A percentile compares a stretch with the other conserved stretches of the same genome.
Evolutionary conservation across 192 early-diverging fungal genomes (phyloP).

Genomic region (Coemansia sp.): DNA sequence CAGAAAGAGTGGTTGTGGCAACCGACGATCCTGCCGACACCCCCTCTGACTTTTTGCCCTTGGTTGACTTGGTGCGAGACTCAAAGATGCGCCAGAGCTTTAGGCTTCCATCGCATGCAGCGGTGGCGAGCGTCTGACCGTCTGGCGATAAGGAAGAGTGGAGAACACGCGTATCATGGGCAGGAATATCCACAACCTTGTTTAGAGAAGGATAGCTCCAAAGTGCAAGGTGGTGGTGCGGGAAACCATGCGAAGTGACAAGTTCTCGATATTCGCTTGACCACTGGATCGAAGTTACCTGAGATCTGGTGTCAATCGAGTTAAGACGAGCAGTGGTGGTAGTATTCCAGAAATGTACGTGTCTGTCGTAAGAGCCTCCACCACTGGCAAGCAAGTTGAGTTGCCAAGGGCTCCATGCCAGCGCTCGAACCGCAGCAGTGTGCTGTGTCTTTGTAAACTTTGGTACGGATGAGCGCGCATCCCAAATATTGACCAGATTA

Average conservation of each 20-base stretch:
- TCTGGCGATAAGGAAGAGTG: slow-evolving; percentile 91
- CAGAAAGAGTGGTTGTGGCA: not conserved
- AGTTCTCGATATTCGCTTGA: slow-evolving; percentile 82
- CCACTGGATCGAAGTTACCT: slow-evolving; percentile 94
- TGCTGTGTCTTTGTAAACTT: slow-evolving; percentile 74
- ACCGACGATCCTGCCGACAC: not conserved
- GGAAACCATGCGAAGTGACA: slow-evolving; percentile 89
- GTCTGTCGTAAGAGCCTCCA: slow-evolving; percentile 86
- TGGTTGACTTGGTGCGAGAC: slow-evolving; percentile 37
- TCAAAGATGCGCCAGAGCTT: slow-evolving; percentile 96
- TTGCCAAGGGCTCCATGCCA: slow-evolving; percentile 97
- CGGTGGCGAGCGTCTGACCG: slow-evolving; percentile 88
- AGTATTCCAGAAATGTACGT: slow-evolving; percentile 93
- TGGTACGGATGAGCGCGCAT: slow-evolving; percentile 67
- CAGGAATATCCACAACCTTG: slow-evolving; percentile 76
- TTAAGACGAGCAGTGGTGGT: slow-evolving; percentile 62
- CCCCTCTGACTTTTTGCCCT: slow-evolving; percentile 18
- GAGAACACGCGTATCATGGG: slow-evolving; percentile 84
- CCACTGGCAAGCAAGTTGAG: slow-evolving; percentile 81
- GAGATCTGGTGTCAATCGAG: slow-evolving; percentile 78
- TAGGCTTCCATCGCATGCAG: slow-evolving; percentile 90
- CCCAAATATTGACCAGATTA: slow-evolving; percentile 89
- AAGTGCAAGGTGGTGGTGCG: slow-evolving; percentile 80
- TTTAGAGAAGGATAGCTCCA: slow-evolving; percentile 80
- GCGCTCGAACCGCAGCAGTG: slow-evolving; percentile 87